Base-by-base conservation (phyloP, 108 stramenopile genomes). In the Fistulifera solaris region DNA sequence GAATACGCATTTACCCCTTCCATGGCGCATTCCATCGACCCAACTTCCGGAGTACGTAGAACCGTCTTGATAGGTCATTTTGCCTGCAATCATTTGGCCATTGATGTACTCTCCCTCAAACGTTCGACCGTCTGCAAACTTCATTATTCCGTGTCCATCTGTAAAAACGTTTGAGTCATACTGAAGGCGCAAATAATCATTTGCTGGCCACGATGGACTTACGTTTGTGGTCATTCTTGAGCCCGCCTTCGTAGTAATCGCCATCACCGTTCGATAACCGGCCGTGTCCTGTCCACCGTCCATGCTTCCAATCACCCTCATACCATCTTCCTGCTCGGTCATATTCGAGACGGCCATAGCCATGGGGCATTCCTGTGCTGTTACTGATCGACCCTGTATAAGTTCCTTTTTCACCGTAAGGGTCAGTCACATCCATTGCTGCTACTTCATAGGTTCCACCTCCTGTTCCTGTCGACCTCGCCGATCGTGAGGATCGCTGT, bases 291-390 rank as follows among this genome's bases (percentile, higher is more conserved):
- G 75, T 71, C 75, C 75, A 76, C 41, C 75, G 65, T 28, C 75
- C 75, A 50, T 71, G 75, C 16, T 62, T 71, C 75, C 75, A 76
- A 27, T 71, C 70, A 25, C 75, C 74, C 48, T 76, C 70, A 44
- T 76, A 76, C 75, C 75, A 76, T 21, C 75, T 62, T 26, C 70
- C 70, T 38, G 66, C 75, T 52, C 65, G 64, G 40, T 71, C 75
- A 43, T 76, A 76, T 48, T 76, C 75, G 1, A 76, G 61, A 25
- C 75, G 70, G 23, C 75, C 75, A 22, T 52, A 59, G 21, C 75
- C 75, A 54, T 76, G 69, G 21, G 75, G 75, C 75, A 76, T 76
- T 42, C 66, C 55, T 5, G 70, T 71, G 14, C 63, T 56, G 40
- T 71, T 76, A 61, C 58, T 60, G 15, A 76, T 62, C 1, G 64